These are phyloP conservation scores for Sporothrix variecibatus DNA, from an alignment of 2,329 filamentous ascomycete species.

Conservation along the genomic window DNA sequence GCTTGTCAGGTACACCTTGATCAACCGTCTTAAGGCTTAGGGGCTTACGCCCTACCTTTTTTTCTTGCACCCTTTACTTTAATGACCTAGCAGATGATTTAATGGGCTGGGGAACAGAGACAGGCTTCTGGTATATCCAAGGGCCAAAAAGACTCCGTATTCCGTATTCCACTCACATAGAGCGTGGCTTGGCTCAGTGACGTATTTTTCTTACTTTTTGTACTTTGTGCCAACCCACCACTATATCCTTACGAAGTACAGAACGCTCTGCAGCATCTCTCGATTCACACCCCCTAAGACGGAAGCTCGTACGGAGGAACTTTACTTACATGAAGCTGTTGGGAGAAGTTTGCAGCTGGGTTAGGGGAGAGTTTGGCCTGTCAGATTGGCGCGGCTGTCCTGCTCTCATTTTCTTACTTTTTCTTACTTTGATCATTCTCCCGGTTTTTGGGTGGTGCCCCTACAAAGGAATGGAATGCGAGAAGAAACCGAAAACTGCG, in stretches of 20 bases:
- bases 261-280: not conserved
- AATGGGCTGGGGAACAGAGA: not conserved
- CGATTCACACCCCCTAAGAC: not conserved
- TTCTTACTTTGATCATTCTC: not conserved
- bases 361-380: not conserved
- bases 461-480: constrained; percentile 6
- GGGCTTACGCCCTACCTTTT: not conserved
- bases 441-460: not conserved
- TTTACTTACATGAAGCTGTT: not conserved
- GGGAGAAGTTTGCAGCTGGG: not conserved
- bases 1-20: not conserved
- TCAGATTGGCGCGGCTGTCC: not conserved
- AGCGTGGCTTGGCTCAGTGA: constrained; percentile 5
- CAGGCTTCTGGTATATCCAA: constrained; percentile 4
- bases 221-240: not conserved
- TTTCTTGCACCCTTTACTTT: not conserved
- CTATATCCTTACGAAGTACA: too few relatives aligned
- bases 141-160: not conserved
- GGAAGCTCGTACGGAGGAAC: constrained; percentile 3
- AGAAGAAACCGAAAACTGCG: not conserved
- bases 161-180: not conserved
- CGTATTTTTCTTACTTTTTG: not conserved
- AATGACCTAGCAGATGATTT: not conserved
- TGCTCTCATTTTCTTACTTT: not conserved
- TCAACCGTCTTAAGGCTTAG: not conserved